These are phyloP conservation scores for Lodderomyces metapsilosis DNA, from an alignment of 1,139 yeast species.

Conservation along the genomic window DNA sequence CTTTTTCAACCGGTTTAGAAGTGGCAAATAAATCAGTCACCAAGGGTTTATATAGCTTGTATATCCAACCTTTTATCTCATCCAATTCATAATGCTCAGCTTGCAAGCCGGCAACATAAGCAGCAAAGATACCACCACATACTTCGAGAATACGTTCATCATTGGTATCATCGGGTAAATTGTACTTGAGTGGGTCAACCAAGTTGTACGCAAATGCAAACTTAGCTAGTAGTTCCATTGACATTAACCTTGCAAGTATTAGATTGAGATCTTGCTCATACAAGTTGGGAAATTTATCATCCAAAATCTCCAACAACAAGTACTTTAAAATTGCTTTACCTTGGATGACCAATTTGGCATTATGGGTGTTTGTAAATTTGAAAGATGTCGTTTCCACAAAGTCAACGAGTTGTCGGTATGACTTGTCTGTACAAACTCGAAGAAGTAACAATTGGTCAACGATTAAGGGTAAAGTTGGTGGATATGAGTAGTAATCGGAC, in stretches of 20 bases:
- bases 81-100: constrained; percentile 19
- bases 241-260: constrained; percentile 23
- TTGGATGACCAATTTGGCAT: constrained; percentile 30
- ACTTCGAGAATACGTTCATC: constrained; percentile 26
- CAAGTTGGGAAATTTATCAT: constrained; percentile 28
- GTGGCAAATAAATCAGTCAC: constrained; percentile 10
- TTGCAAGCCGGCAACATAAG: constrained; percentile 38
- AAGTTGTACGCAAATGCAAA: constrained; percentile 39
- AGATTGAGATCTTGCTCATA: constrained; percentile 34
- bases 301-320: constrained; percentile 30
- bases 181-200: constrained; percentile 27
- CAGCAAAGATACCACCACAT: constrained; percentile 32
- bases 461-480: constrained; percentile 38
- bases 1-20: constrained; percentile 6
- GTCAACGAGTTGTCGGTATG: constrained; percentile 38
- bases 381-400: constrained; percentile 27
- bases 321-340: constrained; percentile 30
- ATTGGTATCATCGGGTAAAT: constrained; percentile 24
- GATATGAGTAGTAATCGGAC: constrained; percentile 19
- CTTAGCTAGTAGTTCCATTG: constrained; percentile 32
- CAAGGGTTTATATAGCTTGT: constrained; percentile 30
- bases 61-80: constrained; percentile 30
- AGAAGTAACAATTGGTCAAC: constrained; percentile 26
- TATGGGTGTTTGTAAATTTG: constrained; percentile 31
- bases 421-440: constrained; percentile 36